Percentiles rank a stretch among this genome's conserved stretches.
Evolutionary conservation across 495 filamentous ascomycete species (phyloP).

Genomic region (Clohesyomyces aquaticus): DNA sequence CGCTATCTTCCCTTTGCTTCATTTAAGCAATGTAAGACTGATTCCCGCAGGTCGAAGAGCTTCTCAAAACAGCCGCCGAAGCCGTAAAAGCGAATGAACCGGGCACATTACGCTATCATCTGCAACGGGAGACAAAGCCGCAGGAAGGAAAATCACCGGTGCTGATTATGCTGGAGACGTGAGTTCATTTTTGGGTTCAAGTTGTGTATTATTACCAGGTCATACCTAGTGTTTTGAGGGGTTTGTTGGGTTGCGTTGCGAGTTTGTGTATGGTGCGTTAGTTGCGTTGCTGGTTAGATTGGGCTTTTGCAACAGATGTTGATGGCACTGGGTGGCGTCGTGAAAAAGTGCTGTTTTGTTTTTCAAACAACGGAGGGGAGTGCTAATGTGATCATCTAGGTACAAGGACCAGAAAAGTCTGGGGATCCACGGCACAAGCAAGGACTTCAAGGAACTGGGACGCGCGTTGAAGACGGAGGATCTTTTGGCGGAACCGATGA

Average conservation of each 20-base stretch:
- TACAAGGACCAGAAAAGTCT: conserved; percentile 25
- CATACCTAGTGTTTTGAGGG: too few species aligned
- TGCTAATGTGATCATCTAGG: conserved; percentile 5
- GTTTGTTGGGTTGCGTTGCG: too few species aligned
- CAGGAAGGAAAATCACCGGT: conserved; percentile 18
- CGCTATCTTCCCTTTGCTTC: too few species aligned
- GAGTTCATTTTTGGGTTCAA: neutral
- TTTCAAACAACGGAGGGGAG: neutral
- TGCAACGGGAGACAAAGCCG: conserved; percentile 25
- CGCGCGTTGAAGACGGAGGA: conserved; percentile 25
- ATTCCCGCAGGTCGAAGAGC: conserved; percentile 33
- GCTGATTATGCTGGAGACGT: conserved; percentile 34
- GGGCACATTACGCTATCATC: conserved; percentile 28
- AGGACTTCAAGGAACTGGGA: conserved; percentile 30
- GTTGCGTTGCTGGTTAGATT: too few species aligned
- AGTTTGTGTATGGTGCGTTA: too few species aligned
- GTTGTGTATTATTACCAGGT: neutral
- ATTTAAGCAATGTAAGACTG: too few species aligned
- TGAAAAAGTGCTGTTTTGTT: too few species aligned
- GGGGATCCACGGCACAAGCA: conserved; percentile 6
- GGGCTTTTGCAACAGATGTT: too few species aligned
- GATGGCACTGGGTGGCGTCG: too few species aligned
- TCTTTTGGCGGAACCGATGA: conserved; percentile 24
- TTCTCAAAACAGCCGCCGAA: conserved; percentile 12
- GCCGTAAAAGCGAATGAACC: conserved; percentile 29